Evolutionary conservation across 2,329 filamentous ascomycete species (phyloP).

Genomic region (Lasiodiplodia hormozganensis): DNA sequence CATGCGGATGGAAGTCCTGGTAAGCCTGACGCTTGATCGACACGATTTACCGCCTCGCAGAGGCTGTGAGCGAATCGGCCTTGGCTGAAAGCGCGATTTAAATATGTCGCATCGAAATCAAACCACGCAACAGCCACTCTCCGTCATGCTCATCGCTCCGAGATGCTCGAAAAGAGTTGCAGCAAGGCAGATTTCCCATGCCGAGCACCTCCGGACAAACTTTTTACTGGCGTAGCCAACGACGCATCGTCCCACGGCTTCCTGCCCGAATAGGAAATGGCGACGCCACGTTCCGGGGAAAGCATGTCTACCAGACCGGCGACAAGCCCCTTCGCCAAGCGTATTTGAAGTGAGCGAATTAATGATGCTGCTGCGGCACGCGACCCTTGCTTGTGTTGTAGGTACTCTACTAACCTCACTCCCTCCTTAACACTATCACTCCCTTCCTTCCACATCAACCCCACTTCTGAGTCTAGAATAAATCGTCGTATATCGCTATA

Average conservation of each 20-base stretch:
- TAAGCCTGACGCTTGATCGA: neutral
- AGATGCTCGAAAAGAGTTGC: neutral
- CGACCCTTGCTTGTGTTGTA: too few species aligned
- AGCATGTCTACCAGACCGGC: too few species aligned
- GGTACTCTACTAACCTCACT: too few species aligned
- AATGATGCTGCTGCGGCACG: too few species aligned
- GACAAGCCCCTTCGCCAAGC: too few species aligned
- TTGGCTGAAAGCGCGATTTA: neutral
- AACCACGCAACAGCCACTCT: neutral
- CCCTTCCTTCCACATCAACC: neutral
- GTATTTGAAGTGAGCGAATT: too few species aligned
- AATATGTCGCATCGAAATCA: neutral
- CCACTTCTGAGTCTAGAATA: neutral
- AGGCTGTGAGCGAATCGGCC: neutral
- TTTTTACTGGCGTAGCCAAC: too few species aligned
- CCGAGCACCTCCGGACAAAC: neutral
- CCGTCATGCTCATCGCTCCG: neutral
- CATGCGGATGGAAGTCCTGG: neutral
- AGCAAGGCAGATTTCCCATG: neutral
- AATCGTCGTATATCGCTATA: too few species aligned
- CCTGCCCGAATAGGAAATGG: too few species aligned
- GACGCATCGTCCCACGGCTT: too few species aligned
- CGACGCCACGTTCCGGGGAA: too few species aligned
- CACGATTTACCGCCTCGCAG: neutral
- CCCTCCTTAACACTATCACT: too few species aligned